Evolutionary conservation across 2,329 filamentous ascomycete genomes (phyloP).

Genomic region (Colletotrichum gloeosporioides): DNA sequence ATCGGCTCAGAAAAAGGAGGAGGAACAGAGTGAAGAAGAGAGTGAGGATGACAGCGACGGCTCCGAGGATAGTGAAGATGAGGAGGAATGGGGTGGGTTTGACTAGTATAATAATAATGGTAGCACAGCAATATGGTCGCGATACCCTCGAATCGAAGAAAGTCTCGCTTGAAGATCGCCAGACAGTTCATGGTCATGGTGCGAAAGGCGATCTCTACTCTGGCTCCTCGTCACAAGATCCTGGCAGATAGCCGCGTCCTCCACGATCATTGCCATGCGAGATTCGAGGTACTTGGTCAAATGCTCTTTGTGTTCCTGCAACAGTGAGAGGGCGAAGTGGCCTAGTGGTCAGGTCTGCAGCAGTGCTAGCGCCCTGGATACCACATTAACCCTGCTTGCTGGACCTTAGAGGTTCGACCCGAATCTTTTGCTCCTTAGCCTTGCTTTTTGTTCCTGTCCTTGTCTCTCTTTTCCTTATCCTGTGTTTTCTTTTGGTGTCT

Average conservation of each 20-base stretch:
- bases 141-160: neutral
- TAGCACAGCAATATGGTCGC: neutral
- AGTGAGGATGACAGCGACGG: constrained; percentile 9
- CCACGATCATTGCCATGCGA: no score
- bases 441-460: neutral
- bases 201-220: neutral
- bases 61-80: constrained; percentile 21
- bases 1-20: neutral
- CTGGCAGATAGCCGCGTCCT: neutral
- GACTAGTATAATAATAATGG: constrained; percentile 15
- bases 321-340: no score
- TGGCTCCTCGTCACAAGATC: neutral
- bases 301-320: no score
- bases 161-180: neutral
- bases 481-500: neutral
- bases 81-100: constrained; percentile 31
- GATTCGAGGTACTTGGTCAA: no score
- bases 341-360: no score
- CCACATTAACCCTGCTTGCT: no score
- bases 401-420: no score
- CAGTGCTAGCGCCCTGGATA: no score
- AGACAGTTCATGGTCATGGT: accelerated
- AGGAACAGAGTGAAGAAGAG: neutral
- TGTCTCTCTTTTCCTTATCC: neutral
- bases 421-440: no score